These are phyloP conservation scores for Penicillium lagena DNA, from an alignment of 495 filamentous ascomycete genomes.

Conservation along the genomic window DNA sequence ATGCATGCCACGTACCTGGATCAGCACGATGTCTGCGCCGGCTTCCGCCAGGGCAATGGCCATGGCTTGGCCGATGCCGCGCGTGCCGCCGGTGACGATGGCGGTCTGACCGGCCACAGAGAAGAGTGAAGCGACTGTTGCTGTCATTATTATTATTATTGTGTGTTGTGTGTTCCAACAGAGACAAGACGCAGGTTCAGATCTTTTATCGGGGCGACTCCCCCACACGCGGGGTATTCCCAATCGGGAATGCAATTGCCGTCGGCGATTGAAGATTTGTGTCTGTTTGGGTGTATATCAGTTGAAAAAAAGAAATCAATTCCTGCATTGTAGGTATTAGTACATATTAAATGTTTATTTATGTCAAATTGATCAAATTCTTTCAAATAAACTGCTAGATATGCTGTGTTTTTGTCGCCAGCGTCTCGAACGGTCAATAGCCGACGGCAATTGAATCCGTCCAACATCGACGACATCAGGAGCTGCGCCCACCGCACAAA, in stretches of 20 bases:
- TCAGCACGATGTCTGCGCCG: constrained; percentile 73
- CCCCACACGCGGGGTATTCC: neutral
- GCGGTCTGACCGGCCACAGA: constrained; percentile 58
- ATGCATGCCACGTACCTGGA: constrained; percentile 28
- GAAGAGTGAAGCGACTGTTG: constrained; percentile 31
- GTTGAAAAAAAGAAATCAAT: too few relatives aligned
- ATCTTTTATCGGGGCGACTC: neutral
- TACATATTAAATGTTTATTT: too few relatives aligned
- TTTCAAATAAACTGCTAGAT: neutral
- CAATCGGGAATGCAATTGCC: too few relatives aligned
- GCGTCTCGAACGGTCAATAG: neutral
- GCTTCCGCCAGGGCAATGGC: constrained; percentile 76
- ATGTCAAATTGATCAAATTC: constrained; percentile 1
- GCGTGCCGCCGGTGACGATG: constrained; percentile 77
- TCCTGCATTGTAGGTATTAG: too few relatives aligned
- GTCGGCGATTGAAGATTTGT: too few relatives aligned
- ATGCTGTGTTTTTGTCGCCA: too few relatives aligned
- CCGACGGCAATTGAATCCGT: constrained; percentile 23
- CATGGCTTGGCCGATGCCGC: constrained; percentile 84
- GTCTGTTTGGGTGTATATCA: too few relatives aligned
- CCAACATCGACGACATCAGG: too few relatives aligned
- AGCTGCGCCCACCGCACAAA: too few relatives aligned
- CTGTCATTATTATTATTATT: constrained; percentile 11
- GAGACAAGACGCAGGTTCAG: too few relatives aligned
- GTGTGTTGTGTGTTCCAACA: constrained; percentile 1